Conservation (phyloP, 768 basidiomycete genomes). For the Phaffia tasmanica region DNA sequence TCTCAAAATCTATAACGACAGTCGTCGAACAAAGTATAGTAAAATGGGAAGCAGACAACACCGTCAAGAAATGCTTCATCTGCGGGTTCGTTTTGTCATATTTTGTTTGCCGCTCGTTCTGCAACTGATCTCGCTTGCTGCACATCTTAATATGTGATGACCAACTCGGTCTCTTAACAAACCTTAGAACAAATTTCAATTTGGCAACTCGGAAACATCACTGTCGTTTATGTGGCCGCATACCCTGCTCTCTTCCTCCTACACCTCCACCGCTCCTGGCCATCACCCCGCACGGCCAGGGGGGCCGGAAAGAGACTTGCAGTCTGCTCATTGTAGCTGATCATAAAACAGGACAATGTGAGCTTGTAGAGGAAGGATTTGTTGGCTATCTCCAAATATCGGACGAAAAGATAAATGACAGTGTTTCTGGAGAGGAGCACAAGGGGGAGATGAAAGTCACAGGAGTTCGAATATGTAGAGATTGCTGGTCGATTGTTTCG, state of each 20-base stretch:
- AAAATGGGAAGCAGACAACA: conserved; percentile 80
- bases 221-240: conserved; percentile 82
- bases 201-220: conserved; percentile 92
- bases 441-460: conserved; percentile 76
- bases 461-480: conserved; percentile 75
- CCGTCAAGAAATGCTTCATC: conserved; percentile 67
- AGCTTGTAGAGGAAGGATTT: conserved; percentile 54
- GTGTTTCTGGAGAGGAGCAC: conserved; percentile 24
- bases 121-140: conserved; percentile 14
- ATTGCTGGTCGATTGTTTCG: conserved; percentile 70
- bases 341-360: conserved; percentile 58
- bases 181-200: conserved; percentile 52
- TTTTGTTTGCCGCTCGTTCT: conserved; percentile 28
- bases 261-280: conserved; percentile 43
- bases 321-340: conserved; percentile 82
- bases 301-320: conserved; percentile 44
- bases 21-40: conserved; percentile 84
- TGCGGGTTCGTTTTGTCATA: conserved; percentile 50
- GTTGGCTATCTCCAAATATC: conserved; percentile 38
- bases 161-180: conserved; percentile 39
- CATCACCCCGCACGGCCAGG: conserved; percentile 31
- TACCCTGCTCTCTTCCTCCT: conserved; percentile 77
- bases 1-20: conserved; percentile 31
- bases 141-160: not conserved
- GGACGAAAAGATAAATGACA: conserved; percentile 25